These are phyloP conservation scores for Periconia digitata DNA, from an alignment of 2,329 filamentous ascomycete species.

Conservation along the genomic window DNA sequence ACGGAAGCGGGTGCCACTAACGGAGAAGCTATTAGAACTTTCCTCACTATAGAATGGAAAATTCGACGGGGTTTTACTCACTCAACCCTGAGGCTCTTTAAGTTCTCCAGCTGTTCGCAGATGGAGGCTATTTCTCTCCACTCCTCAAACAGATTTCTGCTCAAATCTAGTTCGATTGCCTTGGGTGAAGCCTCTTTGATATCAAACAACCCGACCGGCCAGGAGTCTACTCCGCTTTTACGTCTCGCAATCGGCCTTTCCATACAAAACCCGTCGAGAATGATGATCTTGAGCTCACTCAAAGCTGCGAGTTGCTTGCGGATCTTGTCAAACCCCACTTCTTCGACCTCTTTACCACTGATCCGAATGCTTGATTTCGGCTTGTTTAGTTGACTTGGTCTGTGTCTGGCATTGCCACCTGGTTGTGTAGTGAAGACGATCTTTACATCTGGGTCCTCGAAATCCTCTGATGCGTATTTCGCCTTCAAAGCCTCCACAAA, in stretches of 20 bases:
- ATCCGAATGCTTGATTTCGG: constrained; percentile 64
- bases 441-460: constrained; percentile 38
- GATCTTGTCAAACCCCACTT: constrained; percentile 95
- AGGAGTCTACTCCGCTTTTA: constrained; percentile 14
- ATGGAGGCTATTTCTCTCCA: constrained; percentile 70
- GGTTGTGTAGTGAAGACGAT: constrained; percentile 32
- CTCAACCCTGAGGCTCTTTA: constrained; percentile 72
- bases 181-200: constrained; percentile 61
- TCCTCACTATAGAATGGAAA: background rate
- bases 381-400: constrained; percentile 16
- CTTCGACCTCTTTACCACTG: constrained; percentile 81
- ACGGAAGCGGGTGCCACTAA: constrained; percentile 73
- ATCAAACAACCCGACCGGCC: constrained; percentile 42
- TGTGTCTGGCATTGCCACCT: constrained; percentile 16
- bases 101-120: constrained; percentile 66
- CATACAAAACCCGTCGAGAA: constrained; percentile 77
- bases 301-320: constrained; percentile 76
- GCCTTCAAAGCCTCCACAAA: constrained; percentile 78
- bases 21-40: constrained; percentile 5
- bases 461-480: constrained; percentile 74
- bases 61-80: constrained; percentile 46
- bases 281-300: constrained; percentile 74
- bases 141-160: constrained; percentile 75
- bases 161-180: constrained; percentile 76
- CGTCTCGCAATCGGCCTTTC: constrained; percentile 35